Evolutionary conservation across 148 eudicot genomes (phyloP).

Genomic region (Linanthus parryae): DNA sequence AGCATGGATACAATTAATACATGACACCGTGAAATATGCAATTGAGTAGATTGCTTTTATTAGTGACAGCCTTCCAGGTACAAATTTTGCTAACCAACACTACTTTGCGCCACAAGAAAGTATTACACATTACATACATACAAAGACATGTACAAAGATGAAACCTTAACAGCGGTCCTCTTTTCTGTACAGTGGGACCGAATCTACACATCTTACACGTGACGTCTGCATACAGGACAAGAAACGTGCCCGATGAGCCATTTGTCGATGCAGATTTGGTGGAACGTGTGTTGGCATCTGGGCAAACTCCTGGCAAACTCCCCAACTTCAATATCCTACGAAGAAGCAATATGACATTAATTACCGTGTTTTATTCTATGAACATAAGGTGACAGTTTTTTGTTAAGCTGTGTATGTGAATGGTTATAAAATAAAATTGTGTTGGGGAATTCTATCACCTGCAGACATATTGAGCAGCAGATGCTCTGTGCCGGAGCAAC

Average conservation of each 20-base stretch:
- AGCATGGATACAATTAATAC: too few species aligned
- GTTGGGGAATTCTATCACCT: constrained; percentile 18
- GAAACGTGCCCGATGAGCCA: constrained; percentile 46
- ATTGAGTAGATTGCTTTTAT: too few species aligned
- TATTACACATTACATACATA: background rate
- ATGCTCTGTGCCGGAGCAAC: constrained; percentile 22
- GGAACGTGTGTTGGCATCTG: constrained; percentile 43
- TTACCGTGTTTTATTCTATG: background rate
- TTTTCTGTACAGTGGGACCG: background rate
- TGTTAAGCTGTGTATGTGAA: background rate
- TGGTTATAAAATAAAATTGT: background rate
- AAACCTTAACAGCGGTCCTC: background rate
- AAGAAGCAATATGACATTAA: constrained; percentile 1
- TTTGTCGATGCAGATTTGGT: constrained; percentile 42
- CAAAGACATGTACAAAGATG: too few species aligned
- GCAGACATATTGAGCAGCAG: constrained; percentile 53
- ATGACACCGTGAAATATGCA: too few species aligned
- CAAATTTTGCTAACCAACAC: background rate
- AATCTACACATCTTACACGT: constrained; percentile 12
- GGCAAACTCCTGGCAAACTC: constrained; percentile 50
- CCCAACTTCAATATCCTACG: constrained; percentile 49
- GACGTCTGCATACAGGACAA: constrained; percentile 50
- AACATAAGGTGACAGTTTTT: background rate
- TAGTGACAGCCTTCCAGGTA: background rate
- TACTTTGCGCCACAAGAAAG: background rate